These are phyloP conservation scores for Manihot esculenta DNA, from an alignment of 441 rosid species.

Conservation along the genomic window DNA sequence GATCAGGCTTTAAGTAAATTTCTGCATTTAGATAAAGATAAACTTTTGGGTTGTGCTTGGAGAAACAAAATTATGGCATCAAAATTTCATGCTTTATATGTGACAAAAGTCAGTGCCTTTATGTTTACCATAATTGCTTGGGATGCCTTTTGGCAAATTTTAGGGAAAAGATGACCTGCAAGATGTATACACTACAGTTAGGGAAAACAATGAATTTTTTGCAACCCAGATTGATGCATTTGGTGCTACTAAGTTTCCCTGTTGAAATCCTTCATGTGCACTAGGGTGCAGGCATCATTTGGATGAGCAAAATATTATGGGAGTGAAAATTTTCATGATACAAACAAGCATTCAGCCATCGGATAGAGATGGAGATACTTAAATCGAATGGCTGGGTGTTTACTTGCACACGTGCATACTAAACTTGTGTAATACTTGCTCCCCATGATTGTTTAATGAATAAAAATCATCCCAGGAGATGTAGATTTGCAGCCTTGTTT, in stretches of 20 bases:
- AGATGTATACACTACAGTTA: neutral
- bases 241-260: neutral
- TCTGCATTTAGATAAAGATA: neutral
- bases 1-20: neutral
- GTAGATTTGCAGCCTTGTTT: neutral
- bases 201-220: neutral
- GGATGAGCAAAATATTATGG: neutral
- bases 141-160: neutral
- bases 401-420: too few relatives aligned
- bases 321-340: neutral
- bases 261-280: neutral
- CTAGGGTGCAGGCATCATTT: neutral
- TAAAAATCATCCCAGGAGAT: neutral
- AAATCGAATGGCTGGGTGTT: too few relatives aligned
- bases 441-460: too few relatives aligned
- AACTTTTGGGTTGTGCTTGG: neutral
- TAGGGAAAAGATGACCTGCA: neutral
- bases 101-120: neutral
- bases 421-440: too few relatives aligned
- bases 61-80: neutral
- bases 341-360: neutral
- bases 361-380: neutral
- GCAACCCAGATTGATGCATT: neutral
- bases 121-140: neutral
- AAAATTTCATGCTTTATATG: too few relatives aligned